These are phyloP conservation scores for Yarrowia sp. DNA, from an alignment of 805 yeast genomes.

Conservation along the genomic window DNA sequence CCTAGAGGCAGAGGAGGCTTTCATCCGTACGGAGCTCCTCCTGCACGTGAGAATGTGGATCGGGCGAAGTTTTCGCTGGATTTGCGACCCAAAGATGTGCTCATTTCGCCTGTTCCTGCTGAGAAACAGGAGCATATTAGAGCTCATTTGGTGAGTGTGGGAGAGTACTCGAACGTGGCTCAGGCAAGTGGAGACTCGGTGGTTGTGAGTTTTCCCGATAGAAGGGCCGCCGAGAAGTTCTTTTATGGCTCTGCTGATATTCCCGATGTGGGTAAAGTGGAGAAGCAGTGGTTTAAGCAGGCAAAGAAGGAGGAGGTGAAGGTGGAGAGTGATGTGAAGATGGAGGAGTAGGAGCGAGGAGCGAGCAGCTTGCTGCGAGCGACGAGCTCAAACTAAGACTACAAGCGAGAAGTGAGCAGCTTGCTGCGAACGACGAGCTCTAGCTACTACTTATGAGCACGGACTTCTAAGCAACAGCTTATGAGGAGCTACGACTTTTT, in stretches of 20 bases:
- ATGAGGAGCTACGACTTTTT: too few species aligned
- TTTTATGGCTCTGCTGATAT: constrained; percentile 33
- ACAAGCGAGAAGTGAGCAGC: not conserved
- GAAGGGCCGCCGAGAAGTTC: constrained; percentile 43
- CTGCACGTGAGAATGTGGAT: constrained; percentile 32
- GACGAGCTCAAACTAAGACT: too few species aligned
- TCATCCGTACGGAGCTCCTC: constrained; percentile 31
- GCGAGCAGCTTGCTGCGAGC: too few species aligned
- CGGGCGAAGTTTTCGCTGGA: constrained; percentile 35
- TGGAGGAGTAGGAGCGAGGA: not conserved
- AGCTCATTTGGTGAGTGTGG: constrained; percentile 34
- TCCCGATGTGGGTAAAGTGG: constrained; percentile 38
- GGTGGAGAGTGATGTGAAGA: constrained; percentile 7
- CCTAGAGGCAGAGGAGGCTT: constrained; percentile 4
- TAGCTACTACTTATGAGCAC: too few species aligned
- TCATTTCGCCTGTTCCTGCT: constrained; percentile 37
- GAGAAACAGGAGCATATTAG: constrained; percentile 40
- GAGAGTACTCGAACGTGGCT: constrained; percentile 34
- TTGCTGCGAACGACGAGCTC: too few species aligned
- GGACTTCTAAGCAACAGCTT: too few species aligned
- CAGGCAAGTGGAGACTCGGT: constrained; percentile 28
- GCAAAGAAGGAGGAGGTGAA: not conserved
- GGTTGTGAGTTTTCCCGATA: constrained; percentile 39
- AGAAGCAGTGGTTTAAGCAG: constrained; percentile 34
- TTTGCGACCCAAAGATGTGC: constrained; percentile 42